Evolutionary conservation across 495 filamentous ascomycete genomes (phyloP).

Genomic region (Trichoderma erinaceum): DNA sequence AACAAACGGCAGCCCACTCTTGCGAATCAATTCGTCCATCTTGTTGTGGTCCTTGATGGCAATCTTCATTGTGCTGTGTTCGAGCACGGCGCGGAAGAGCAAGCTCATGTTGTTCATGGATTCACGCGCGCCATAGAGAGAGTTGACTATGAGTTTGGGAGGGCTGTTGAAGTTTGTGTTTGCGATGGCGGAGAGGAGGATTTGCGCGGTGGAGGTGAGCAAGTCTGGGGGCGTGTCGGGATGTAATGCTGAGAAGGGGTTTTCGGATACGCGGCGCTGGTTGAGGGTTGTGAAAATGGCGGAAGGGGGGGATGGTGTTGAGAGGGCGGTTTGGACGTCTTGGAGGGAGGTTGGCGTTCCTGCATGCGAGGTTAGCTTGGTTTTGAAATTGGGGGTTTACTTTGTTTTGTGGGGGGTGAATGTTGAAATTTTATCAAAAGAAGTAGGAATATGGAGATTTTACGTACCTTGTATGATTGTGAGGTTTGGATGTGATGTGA

Average conservation of each 20-base stretch:
- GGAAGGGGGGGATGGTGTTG: not conserved
- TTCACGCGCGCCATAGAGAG: conserved; percentile 15
- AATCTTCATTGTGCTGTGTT: conserved; percentile 18
- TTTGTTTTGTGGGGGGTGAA: too few relatives aligned
- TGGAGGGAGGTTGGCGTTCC: conserved; percentile 24
- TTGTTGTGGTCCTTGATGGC: conserved; percentile 17
- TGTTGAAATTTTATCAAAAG: too few relatives aligned
- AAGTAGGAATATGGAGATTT: not conserved
- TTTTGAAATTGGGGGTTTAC: conserved; percentile 16
- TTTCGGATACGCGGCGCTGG: not conserved
- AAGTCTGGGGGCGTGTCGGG: not conserved
- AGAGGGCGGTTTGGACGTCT: not conserved
- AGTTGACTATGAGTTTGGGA: conserved; percentile 14
- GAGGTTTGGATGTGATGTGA: conserved; percentile 25
- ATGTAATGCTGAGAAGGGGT: not conserved
- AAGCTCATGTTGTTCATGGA: not conserved
- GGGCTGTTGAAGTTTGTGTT: not conserved
- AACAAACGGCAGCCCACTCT: conserved; percentile 18
- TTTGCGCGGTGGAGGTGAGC: not conserved
- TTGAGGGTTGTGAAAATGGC: not conserved
- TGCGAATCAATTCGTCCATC: conserved; percentile 17
- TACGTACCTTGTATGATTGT: conserved; percentile 35
- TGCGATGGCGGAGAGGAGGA: not conserved
- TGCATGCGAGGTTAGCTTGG: conserved; percentile 24
- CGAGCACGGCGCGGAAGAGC: conserved; percentile 14